phyloP scores from a whole-genome alignment of 495 filamentous ascomycete species.

The Penicillium simplicissimum region DNA sequence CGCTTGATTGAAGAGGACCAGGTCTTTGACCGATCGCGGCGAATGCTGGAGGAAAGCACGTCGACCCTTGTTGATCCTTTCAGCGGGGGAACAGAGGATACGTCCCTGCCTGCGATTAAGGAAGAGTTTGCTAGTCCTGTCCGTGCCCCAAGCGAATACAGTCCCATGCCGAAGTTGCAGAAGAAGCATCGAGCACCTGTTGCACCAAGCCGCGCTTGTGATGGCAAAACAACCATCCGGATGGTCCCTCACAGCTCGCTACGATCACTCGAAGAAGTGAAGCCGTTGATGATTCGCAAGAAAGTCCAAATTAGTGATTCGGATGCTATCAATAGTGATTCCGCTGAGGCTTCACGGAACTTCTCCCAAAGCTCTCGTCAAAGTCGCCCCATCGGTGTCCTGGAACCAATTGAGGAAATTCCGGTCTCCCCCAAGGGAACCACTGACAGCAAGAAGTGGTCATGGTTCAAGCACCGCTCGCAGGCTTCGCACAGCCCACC shows the following conservation, averaged over 20 bases:
- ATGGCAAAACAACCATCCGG: constrained; percentile 45
- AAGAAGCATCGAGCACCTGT: constrained; percentile 17
- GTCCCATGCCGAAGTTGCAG: constrained; percentile 1
- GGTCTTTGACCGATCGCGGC: background rate
- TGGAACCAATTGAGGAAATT: constrained; percentile 37
- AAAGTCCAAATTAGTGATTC: constrained; percentile 30
- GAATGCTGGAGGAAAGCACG: constrained; percentile 18
- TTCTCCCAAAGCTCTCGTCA: constrained; percentile 26
- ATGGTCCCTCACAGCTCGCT: constrained; percentile 48
- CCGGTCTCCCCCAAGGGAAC: constrained; percentile 31
- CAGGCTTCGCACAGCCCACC: constrained; percentile 39
- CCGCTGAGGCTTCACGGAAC: background rate
- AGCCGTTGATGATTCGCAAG: constrained; percentile 59
- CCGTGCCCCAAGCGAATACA: constrained; percentile 5
- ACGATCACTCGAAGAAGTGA: constrained; percentile 40
- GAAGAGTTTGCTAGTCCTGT: constrained; percentile 42
- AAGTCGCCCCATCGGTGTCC: constrained; percentile 18
- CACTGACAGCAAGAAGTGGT: constrained; percentile 55
- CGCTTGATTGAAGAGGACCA: constrained; percentile 56
- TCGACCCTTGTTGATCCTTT: constrained; percentile 57
- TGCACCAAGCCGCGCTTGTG: constrained; percentile 28
- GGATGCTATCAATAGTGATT: constrained; percentile 1
- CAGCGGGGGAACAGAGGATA: constrained; percentile 35
- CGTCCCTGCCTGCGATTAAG: constrained; percentile 52
- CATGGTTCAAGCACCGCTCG: constrained; percentile 65